phyloP scores from a whole-genome alignment of 352 stramenopile genomes.

The Phytopythium sindhum region DNA sequence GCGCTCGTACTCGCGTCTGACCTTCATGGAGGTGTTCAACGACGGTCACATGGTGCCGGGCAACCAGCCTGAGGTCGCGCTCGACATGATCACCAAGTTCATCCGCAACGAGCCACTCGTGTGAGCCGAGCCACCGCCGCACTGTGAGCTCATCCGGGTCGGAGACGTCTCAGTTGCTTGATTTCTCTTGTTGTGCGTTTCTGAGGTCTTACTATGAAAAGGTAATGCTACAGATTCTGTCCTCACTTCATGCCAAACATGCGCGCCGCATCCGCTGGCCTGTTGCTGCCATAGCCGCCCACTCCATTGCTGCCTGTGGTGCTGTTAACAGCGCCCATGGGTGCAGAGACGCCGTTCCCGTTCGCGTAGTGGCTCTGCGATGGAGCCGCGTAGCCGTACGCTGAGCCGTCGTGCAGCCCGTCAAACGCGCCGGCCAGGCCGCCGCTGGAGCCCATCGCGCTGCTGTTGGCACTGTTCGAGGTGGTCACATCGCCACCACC shows the following conservation, averaged over 20 bases:
- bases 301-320: background rate
- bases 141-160: too few relatives aligned
- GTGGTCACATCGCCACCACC: conserved; percentile 18
- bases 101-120: conserved; percentile 28
- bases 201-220: background rate
- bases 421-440: conserved; percentile 1
- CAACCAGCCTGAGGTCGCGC: conserved; percentile 40
- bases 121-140: background rate
- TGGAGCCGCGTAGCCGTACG: background rate
- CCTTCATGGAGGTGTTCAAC: conserved; percentile 45
- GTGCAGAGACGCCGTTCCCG: background rate
- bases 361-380: background rate
- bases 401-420: background rate
- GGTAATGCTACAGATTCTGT: background rate
- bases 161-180: too few relatives aligned
- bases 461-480: background rate
- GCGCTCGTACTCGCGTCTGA: conserved; percentile 26
- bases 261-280: background rate
- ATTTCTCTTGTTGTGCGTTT: too few relatives aligned
- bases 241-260: conserved; percentile 3
- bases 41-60: conserved; percentile 52
- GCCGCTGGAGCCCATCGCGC: background rate
- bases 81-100: conserved; percentile 61
- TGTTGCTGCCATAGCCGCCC: background rate
- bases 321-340: background rate